Evolutionary conservation across 805 yeast species (phyloP).

Genomic region (Metschnikowia peoriensis): DNA sequence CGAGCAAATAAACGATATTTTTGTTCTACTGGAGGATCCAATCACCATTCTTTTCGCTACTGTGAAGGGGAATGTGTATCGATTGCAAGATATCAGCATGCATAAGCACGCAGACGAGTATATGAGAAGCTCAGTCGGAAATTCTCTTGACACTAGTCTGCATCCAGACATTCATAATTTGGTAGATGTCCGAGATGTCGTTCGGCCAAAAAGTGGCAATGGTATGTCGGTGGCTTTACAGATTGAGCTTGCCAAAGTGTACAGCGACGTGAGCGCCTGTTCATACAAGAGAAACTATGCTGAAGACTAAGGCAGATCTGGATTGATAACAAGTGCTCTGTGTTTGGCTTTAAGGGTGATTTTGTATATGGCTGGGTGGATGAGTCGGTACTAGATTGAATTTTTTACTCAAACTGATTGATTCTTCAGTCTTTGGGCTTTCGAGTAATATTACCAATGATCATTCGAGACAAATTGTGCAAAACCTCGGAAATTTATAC

Average conservation of each 20-base stretch:
- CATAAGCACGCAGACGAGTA: neutral
- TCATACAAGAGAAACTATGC: neutral
- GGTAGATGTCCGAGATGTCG: neutral
- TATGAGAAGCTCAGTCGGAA: neutral
- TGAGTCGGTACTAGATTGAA: too few relatives aligned
- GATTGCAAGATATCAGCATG: constrained; percentile 4
- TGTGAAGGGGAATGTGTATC: constrained; percentile 12
- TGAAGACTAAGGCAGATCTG: too few relatives aligned
- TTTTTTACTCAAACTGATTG: too few relatives aligned
- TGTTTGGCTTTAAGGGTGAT: too few relatives aligned
- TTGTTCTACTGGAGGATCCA: constrained; percentile 9
- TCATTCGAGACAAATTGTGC: too few relatives aligned
- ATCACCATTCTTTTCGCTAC: constrained; percentile 13
- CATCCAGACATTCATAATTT: too few relatives aligned
- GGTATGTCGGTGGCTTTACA: neutral
- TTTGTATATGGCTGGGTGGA: too few relatives aligned
- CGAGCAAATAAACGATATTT: constrained; percentile 28
- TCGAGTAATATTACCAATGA: too few relatives aligned
- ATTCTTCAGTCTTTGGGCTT: too few relatives aligned
- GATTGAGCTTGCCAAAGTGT: constrained; percentile 1
- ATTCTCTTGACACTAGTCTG: neutral
- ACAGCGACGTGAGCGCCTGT: neutral
- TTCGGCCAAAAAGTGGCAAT: too few relatives aligned
- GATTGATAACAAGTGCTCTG: too few relatives aligned
- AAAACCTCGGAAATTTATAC: too few relatives aligned